Base-by-base conservation (phyloP, 2,329 filamentous ascomycete genomes). In the Tolypocladium nubicola region DNA sequence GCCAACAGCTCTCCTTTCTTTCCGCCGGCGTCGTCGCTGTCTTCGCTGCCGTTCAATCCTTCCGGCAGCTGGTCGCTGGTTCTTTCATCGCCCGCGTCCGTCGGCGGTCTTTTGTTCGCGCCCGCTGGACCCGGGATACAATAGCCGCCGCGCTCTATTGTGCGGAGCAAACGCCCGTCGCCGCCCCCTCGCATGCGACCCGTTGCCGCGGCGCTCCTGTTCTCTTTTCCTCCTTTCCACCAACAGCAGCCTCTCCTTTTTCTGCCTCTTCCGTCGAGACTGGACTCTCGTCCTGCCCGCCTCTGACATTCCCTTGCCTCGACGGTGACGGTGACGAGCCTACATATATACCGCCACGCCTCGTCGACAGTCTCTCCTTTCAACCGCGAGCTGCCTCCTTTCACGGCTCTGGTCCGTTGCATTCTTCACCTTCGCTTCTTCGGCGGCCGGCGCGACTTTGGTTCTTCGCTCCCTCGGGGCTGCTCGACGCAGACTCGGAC, bases 51-150 rank as follows among this genome's bases (percentile, higher is more conserved):
- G 63, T 69, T 68, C 67, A 68, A 66, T 71, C 67, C 61, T 68
- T 71, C 57, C 65, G 66, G 66, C 64, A 65, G 64, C 66, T 69
- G 64, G 65, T 61, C 56, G 62, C 66, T 69, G 64, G 61, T 60
- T 57, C 57, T 61, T 58, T 54, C 19, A 58, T 57, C 57, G 56
- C 4, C n/a, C 60, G 30, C 30, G 7, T 33, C 43, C 40, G 41
- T 55, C 57, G 23, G 23, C 3, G 23, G 53, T 57, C 56, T 54
- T 56, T 55, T 56, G 53, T 43, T 49, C 26, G 26, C 3, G 23
- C 45, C 45, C 9, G 9, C 45, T 3, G 9, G 40, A 11, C 40
- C 35, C 2, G 35, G 35, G 35, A 13, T 37, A 21, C 21, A n/a
- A 33, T 49, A 49, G 26, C 50, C 40, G 11, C 37, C 56, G 56